A percentile compares a stretch with the other conserved stretches of the same genome.
Evolutionary conservation across 1,284 basidiomycete species (phyloP).

Genomic region (Volvariella volvacea): DNA sequence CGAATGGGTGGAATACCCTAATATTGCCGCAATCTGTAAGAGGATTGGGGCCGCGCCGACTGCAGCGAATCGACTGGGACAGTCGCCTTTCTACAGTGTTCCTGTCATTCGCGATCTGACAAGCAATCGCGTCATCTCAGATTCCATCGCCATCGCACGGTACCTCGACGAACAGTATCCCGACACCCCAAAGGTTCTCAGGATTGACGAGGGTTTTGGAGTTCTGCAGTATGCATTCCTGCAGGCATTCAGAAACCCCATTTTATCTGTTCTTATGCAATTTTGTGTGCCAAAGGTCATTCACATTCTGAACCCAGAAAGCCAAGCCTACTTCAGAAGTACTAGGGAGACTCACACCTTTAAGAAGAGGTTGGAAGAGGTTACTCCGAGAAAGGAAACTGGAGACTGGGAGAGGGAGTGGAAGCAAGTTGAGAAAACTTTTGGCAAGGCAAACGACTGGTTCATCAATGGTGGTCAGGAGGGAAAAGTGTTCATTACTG

Average conservation of each 20-base stretch:
- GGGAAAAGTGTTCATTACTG: constrained; percentile 18
- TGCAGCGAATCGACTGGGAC: constrained; percentile 17
- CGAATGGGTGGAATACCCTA: constrained; percentile 28
- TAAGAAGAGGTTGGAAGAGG: constrained; percentile 29
- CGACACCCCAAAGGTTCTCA: constrained; percentile 17
- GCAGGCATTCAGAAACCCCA: constrained; percentile 11
- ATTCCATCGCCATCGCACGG: constrained; percentile 35
- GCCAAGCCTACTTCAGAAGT: constrained; percentile 29
- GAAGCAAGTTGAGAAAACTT: constrained; percentile 22
- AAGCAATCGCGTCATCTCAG: constrained; percentile 27
- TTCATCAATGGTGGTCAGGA: constrained; percentile 13
- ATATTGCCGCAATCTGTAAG: constrained; percentile 23
- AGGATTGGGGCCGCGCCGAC: constrained; percentile 24
- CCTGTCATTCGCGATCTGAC: constrained; percentile 27
- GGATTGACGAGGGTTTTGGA: constrained; percentile 9
- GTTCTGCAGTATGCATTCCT: constrained; percentile 27
- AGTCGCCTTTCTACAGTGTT: constrained; percentile 24
- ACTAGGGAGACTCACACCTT: constrained; percentile 24
- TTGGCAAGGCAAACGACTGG: constrained; percentile 22
- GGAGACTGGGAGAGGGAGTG: constrained; percentile 18
- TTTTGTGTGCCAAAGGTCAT: constrained; percentile 18
- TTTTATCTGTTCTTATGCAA: constrained; percentile 13
- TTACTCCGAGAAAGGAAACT: constrained; percentile 20
- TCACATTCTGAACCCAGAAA: constrained; percentile 21
- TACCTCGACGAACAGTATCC: constrained; percentile 42